Percentiles rank a stretch among this genome's conserved stretches.
phyloP scores from a whole-genome alignment of 441 rosid species.

The Bocquillonia castaneifolia region DNA sequence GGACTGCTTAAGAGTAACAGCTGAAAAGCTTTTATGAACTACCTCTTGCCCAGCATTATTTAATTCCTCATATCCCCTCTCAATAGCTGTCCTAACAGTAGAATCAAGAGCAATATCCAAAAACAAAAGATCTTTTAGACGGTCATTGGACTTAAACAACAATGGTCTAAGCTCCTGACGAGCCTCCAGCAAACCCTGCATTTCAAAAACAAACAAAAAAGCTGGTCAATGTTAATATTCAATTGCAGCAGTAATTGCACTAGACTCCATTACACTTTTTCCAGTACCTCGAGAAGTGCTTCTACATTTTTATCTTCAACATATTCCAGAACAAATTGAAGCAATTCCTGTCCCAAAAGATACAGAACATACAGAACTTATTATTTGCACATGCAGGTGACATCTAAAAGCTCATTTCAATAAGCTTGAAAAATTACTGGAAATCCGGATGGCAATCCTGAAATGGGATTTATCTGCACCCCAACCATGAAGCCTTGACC shows the following conservation, averaged over 20 bases:
- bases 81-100: constrained; percentile 89
- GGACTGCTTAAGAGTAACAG: constrained; percentile 5
- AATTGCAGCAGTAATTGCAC: constrained; percentile 8
- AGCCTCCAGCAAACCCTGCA: constrained; percentile 91
- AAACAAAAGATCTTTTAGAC: constrained; percentile 90
- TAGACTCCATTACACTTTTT: background rate
- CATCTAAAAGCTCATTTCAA: constrained; percentile 21
- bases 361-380: constrained; percentile 17
- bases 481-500: constrained; percentile 99
- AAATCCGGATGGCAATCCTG: constrained; percentile 89
- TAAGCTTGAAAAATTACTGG: constrained; percentile 52
- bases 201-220: constrained; percentile 13
- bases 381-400: constrained; percentile 6
- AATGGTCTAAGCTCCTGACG: constrained; percentile 89
- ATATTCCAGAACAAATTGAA: constrained; percentile 70
- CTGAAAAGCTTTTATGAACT: constrained; percentile 19
- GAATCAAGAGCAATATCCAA: constrained; percentile 94
- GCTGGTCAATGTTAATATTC: background rate
- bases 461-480: constrained; percentile 81
- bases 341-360: constrained; percentile 58
- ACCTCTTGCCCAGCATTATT: constrained; percentile 84
- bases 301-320: constrained; percentile 88
- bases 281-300: constrained; percentile 78
- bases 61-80: constrained; percentile 88
- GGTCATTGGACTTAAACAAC: constrained; percentile 59